phyloP scores from a whole-genome alignment of 257 asterid genomes.

The Solanum paucissectum region DNA sequence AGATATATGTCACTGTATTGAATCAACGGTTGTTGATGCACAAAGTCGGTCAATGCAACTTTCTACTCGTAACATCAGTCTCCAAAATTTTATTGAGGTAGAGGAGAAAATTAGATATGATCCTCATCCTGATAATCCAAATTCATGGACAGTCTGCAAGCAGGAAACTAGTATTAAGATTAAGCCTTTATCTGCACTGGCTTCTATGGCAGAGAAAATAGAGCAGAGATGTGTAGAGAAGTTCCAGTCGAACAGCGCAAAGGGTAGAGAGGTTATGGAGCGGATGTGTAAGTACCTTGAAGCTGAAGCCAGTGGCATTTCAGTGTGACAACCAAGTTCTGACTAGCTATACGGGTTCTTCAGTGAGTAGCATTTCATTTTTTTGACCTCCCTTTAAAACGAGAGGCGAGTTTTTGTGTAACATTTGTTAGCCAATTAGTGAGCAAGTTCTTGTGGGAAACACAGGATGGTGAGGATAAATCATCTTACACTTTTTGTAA shows the following conservation, averaged over 20 bases:
- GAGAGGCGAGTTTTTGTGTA: background rate
- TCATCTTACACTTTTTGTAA: background rate
- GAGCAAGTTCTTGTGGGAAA: background rate
- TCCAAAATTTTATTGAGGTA: background rate
- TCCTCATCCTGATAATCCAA: background rate
- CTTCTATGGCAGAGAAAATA: background rate
- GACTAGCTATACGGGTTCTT: background rate
- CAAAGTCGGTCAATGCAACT: background rate
- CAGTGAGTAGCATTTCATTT: background rate
- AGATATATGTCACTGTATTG: background rate
- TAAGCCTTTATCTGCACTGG: background rate
- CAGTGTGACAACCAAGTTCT: background rate
- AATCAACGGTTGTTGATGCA: background rate
- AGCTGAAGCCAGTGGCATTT: background rate
- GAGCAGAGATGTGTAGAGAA: background rate
- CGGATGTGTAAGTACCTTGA: background rate
- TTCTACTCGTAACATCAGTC: background rate
- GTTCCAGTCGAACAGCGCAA: background rate
- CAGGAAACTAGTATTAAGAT: background rate
- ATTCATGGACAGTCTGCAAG: background rate
- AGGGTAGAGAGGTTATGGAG: background rate
- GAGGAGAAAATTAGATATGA: background rate
- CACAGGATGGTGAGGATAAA: background rate
- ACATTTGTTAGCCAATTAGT: background rate
- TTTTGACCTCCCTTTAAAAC: background rate